Conservation (phyloP, 2,329 filamentous ascomycete genomes). For the Cytospora mali region DNA sequence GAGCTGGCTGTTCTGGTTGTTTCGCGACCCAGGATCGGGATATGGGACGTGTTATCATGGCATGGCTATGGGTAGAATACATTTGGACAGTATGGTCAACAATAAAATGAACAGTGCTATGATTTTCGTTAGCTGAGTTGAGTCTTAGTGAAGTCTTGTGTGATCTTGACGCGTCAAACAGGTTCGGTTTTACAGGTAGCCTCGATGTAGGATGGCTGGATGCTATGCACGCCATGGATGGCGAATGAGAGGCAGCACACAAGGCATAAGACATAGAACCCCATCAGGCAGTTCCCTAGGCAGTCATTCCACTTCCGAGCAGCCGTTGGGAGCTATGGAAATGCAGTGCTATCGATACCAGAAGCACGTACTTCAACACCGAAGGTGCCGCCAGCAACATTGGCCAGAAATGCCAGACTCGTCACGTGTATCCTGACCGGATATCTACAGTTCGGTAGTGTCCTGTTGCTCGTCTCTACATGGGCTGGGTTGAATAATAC, state of each 20-base stretch:
- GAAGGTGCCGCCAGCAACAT: not conserved
- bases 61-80: constrained; percentile 4
- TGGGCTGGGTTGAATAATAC: too few species aligned
- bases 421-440: not conserved
- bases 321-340: not conserved
- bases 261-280: not conserved
- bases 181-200: not conserved
- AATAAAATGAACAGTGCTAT: constrained; percentile 7
- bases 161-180: not conserved
- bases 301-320: not conserved
- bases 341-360: too few species aligned
- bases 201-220: too few species aligned
- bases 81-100: not conserved
- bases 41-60: constrained; percentile 10
- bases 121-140: not conserved
- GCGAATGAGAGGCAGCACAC: not conserved
- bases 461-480: not conserved
- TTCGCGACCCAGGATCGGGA: not conserved
- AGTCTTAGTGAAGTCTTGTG: not conserved
- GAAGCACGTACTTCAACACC: not conserved
- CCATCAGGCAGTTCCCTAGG: too few species aligned
- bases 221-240: not conserved
- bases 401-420: not conserved
- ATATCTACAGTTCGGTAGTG: not conserved
- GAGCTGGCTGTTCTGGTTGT: constrained; percentile 11